These are phyloP conservation scores for Aspergillus cejpii DNA, from an alignment of 2,329 filamentous ascomycete genomes.

Conservation along the genomic window DNA sequence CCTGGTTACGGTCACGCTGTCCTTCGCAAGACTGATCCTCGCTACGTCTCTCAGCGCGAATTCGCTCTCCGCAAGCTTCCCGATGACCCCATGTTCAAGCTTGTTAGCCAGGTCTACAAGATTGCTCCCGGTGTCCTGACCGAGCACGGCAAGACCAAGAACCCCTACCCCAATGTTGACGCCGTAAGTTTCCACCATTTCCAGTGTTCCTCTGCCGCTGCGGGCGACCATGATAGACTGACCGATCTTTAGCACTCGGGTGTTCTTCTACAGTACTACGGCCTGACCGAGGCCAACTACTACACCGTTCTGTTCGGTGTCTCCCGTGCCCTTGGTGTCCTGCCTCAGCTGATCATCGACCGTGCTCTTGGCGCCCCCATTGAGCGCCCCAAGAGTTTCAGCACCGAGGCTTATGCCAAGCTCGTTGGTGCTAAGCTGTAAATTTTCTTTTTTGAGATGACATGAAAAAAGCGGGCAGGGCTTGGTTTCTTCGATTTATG, in stretches of 20 bases:
- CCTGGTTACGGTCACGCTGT: slow-evolving; percentile 98
- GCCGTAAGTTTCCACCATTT: slow-evolving; percentile 46
- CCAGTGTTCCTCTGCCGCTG: background rate
- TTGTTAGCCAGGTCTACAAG: slow-evolving; percentile 99
- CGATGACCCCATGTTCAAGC: slow-evolving; percentile 99
- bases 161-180: slow-evolving; percentile 98
- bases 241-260: slow-evolving; percentile 64
- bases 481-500: slow-evolving; percentile 11
- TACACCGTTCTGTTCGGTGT: slow-evolving; percentile 99
- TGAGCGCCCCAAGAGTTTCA: slow-evolving; percentile 98
- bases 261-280: slow-evolving; percentile 99
- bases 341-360: slow-evolving; percentile 99
- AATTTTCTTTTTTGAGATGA: slow-evolving; percentile 32
- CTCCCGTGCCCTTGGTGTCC: slow-evolving; percentile 92
- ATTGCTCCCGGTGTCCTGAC: slow-evolving; percentile 95
- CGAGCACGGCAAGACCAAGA: slow-evolving; percentile 99
- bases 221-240: slow-evolving; percentile 5
- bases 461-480: slow-evolving; percentile 9
- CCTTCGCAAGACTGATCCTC: slow-evolving; percentile 98
- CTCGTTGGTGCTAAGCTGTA: slow-evolving; percentile 85
- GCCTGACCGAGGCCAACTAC: slow-evolving; percentile 97
- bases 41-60: slow-evolving; percentile 96
- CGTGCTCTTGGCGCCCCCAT: slow-evolving; percentile 94
- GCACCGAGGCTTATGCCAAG: slow-evolving; percentile 93
- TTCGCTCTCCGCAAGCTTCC: slow-evolving; percentile 92